Conservation (phyloP, 2,329 filamentous ascomycete genomes). For the Mariannaea elegans region DNA sequence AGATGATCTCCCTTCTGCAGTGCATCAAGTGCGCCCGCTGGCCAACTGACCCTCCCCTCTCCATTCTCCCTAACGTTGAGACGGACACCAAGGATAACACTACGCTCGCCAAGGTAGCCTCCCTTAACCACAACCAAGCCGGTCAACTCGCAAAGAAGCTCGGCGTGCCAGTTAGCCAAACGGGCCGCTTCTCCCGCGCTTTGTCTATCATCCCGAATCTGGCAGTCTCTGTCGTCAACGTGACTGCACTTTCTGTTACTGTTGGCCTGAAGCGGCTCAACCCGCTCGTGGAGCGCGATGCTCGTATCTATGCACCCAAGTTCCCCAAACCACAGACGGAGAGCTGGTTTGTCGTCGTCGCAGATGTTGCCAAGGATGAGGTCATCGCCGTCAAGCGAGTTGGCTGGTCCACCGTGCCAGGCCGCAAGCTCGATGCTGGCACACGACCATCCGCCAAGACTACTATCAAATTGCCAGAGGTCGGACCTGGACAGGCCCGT, state of each 20-base stretch:
- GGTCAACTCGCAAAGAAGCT: slow-evolving; percentile 60
- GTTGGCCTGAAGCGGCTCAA: slow-evolving; percentile 75
- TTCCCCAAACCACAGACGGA: slow-evolving; percentile 97
- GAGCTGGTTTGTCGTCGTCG: slow-evolving; percentile 87
- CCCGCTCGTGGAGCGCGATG: slow-evolving; percentile 68
- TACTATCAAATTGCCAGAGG: slow-evolving; percentile 67
- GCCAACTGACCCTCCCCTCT: slow-evolving; percentile 82
- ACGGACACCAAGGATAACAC: slow-evolving; percentile 52
- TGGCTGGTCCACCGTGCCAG: slow-evolving; percentile 66
- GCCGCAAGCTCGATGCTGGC: slow-evolving; percentile 49
- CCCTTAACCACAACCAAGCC: slow-evolving; percentile 46
- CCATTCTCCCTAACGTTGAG: slow-evolving; percentile 80
- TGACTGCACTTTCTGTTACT: slow-evolving; percentile 70
- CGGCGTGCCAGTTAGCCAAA: slow-evolving; percentile 54
- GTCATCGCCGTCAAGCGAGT: slow-evolving; percentile 87
- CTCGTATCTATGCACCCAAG: slow-evolving; percentile 82
- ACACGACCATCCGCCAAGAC: slow-evolving; percentile 62
- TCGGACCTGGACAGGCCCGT: slow-evolving; percentile 56
- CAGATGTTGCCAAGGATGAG: slow-evolving; percentile 73
- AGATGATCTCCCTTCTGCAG: slow-evolving; percentile 88
- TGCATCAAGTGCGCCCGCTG: slow-evolving; percentile 93
- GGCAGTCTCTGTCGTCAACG: slow-evolving; percentile 65
- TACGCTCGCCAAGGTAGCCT: slow-evolving; percentile 54
- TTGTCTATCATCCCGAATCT: slow-evolving; percentile 75
- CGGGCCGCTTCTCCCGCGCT: slow-evolving; percentile 64